A percentile compares a stretch with the other conserved stretches of the same genome.
Conservation (phyloP, 1,139 yeast species). For the Blastobotrys aristatus region DNA sequence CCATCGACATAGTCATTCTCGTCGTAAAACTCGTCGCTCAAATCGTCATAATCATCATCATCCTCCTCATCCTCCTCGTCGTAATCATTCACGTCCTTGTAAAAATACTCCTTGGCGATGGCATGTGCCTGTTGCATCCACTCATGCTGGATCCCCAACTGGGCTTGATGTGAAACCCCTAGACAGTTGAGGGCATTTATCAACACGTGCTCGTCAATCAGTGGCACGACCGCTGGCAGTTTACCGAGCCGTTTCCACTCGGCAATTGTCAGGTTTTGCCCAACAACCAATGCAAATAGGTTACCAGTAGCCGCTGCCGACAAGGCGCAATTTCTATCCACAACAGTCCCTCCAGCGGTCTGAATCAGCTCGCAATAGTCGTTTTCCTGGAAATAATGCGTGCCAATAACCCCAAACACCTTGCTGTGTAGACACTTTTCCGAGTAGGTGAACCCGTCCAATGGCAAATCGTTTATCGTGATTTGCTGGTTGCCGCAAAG, state of each 20-base stretch:
- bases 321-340: neutral
- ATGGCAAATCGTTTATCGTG: neutral
- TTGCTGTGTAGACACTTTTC: neutral
- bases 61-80: neutral
- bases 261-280: neutral
- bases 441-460: neutral
- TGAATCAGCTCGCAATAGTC: neutral
- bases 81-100: neutral
- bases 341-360: neutral
- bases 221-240: neutral
- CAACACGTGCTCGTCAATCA: constrained; percentile 1
- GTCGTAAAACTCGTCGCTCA: neutral
- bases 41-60: neutral
- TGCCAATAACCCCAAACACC: constrained; percentile 1
- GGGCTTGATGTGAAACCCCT: neutral
- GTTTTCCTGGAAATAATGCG: neutral
- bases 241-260: constrained; percentile 1
- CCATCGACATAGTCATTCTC: neutral
- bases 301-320: neutral
- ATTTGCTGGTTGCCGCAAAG: neutral
- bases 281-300: neutral
- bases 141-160: neutral
- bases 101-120: neutral
- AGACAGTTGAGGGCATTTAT: neutral
- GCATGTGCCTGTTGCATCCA: neutral